A percentile compares a stretch with the other conserved stretches of the same genome.
These are phyloP conservation scores for Silene vulgaris DNA, from an alignment of 179 eudicot species.

Conservation along the genomic window DNA sequence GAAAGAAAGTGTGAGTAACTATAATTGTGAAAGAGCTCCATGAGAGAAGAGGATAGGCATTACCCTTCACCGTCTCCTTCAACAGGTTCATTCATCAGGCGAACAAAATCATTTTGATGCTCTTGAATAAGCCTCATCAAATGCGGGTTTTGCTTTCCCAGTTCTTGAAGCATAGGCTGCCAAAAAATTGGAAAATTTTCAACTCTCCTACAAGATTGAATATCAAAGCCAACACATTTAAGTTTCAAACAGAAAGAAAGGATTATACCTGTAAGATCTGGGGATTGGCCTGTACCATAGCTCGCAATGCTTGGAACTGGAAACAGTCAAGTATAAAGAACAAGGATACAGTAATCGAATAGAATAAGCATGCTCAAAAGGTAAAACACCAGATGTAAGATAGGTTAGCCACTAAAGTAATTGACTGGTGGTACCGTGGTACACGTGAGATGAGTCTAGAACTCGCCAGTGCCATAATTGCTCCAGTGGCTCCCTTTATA, in stretches of 20 bases:
- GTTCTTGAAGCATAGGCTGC: conserved; percentile 99
- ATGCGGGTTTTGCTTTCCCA: conserved; percentile 93
- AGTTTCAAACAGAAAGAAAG: background rate
- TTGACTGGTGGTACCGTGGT: too few relatives aligned
- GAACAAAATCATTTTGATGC: conserved; percentile 88
- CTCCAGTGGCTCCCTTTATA: too few relatives aligned
- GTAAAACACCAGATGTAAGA: background rate
- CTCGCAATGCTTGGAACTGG: conserved; percentile 85
- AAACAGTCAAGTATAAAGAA: background rate
- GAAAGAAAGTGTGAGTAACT: conserved; percentile 4
- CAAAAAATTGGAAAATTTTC: conserved; percentile 20
- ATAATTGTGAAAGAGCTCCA: background rate
- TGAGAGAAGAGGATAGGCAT: conserved; percentile 18
- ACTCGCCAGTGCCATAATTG: too few relatives aligned
- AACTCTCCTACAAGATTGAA: background rate
- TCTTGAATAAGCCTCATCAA: conserved; percentile 89
- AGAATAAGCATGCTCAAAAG: background rate
- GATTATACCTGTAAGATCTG: conserved; percentile 56
- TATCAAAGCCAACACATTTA: conserved; percentile 6
- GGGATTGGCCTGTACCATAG: conserved; percentile 24
- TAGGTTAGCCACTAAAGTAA: background rate
- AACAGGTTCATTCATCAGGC: conserved; percentile 84
- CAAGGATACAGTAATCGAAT: conserved; percentile 3
- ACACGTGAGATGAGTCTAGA: too few relatives aligned
- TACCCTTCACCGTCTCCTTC: conserved; percentile 73